Evolutionary conservation across 2,329 filamentous ascomycete genomes (phyloP).

Genomic region (Emergomyces pasteurianus): DNA sequence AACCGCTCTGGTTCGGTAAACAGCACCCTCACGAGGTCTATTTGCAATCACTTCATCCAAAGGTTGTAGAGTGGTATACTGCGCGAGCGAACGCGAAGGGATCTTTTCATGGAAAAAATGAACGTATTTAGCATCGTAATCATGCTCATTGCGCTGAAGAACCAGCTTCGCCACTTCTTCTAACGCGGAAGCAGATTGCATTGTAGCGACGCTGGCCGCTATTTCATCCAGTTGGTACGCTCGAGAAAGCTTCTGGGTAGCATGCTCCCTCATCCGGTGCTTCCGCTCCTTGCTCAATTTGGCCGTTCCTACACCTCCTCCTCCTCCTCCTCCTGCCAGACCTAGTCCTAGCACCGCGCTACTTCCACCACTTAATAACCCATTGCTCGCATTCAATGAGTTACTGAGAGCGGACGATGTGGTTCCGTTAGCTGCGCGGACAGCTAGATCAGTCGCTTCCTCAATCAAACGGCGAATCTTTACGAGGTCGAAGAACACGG

Average conservation of each 20-base stretch:
- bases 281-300: constrained; percentile 66
- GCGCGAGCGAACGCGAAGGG: constrained; percentile 58
- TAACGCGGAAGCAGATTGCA: constrained; percentile 66
- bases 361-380: constrained; percentile 36
- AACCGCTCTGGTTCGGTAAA: constrained; percentile 60
- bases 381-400: constrained; percentile 40
- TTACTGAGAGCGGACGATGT: constrained; percentile 53
- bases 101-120: constrained; percentile 91
- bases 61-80: constrained; percentile 55
- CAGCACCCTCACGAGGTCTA: constrained; percentile 51
- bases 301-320: constrained; percentile 43
- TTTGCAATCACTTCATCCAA: constrained; percentile 57
- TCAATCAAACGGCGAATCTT: constrained; percentile 73
- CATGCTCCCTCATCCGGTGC: constrained; percentile 68
- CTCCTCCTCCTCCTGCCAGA: constrained; percentile 43
- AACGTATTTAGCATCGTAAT: constrained; percentile 72
- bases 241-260: constrained; percentile 61
- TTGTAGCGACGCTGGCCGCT: constrained; percentile 67
- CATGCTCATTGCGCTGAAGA: constrained; percentile 54
- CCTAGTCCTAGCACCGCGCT: constrained; percentile 47
- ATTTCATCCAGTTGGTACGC: constrained; percentile 77
- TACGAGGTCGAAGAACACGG: constrained; percentile 70
- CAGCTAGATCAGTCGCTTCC: constrained; percentile 64
- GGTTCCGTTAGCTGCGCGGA: constrained; percentile 63
- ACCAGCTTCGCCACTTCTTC: constrained; percentile 66